Conservation (phyloP, 352 stramenopile genomes). For the Phytopythium vexans region DNA sequence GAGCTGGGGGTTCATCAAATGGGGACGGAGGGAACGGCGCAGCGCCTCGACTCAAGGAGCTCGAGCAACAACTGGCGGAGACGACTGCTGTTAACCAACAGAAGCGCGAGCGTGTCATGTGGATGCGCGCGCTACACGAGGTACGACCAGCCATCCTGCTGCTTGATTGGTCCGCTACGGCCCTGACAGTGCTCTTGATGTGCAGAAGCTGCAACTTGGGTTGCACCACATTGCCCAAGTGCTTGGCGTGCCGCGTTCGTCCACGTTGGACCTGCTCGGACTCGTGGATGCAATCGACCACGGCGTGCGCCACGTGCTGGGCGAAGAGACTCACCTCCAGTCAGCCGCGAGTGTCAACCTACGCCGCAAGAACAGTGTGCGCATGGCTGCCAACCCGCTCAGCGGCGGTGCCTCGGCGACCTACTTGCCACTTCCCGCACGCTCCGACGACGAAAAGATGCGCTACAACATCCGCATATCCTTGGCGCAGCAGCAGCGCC, state of each 20-base stretch:
- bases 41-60: conserved; percentile 32
- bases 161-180: background rate
- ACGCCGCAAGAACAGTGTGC: conserved; percentile 74
- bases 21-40: conserved; percentile 3
- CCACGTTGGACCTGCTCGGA: conserved; percentile 44
- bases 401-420: background rate
- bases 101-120: conserved; percentile 62
- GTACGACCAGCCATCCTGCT: conserved; percentile 9
- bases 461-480: conserved; percentile 79
- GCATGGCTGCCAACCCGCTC: conserved; percentile 16
- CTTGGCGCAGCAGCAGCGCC: conserved; percentile 31
- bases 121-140: conserved; percentile 61
- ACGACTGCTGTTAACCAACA: conserved; percentile 45
- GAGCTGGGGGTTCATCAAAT: too few relatives aligned
- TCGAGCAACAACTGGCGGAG: conserved; percentile 65
- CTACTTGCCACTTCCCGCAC: conserved; percentile 10
- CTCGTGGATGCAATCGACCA: conserved; percentile 74
- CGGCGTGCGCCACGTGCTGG: conserved; percentile 66
- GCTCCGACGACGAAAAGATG: conserved; percentile 55
- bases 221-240: conserved; percentile 78
- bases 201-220: conserved; percentile 64
- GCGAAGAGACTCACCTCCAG: conserved; percentile 70
- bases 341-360: conserved; percentile 40
- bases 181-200: background rate
- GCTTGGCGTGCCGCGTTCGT: conserved; percentile 35